Evolutionary conservation across 2,329 filamentous ascomycete species (phyloP).

Genomic region (Diaporthe vexans): DNA sequence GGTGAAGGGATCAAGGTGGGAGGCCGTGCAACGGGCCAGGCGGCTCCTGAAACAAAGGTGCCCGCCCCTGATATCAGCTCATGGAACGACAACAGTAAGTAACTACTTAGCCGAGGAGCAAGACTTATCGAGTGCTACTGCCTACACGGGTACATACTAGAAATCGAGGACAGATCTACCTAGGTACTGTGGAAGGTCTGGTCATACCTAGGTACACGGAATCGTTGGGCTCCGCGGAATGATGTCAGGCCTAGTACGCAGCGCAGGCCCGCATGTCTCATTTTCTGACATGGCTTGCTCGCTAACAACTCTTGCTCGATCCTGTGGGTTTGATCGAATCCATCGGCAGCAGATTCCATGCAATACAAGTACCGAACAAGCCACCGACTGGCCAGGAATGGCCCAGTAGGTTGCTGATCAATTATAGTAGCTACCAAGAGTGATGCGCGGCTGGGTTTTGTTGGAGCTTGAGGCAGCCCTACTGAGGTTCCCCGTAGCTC

Average conservation of each 20-base stretch:
- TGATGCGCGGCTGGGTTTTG: slow-evolving; percentile 16
- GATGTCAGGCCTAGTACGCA: neutral
- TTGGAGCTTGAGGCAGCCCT: slow-evolving; percentile 7
- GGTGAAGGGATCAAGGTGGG: neutral
- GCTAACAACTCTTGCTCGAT: neutral
- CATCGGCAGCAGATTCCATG: neutral
- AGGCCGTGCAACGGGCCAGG: slow-evolving; percentile 21
- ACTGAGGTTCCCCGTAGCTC: slow-evolving; percentile 1
- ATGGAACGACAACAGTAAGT: neutral
- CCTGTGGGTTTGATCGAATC: neutral
- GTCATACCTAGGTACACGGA: neutral
- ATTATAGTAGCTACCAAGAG: neutral
- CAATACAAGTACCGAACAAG: neutral
- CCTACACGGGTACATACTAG: neutral
- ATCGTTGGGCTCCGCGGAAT: neutral
- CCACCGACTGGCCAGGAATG: slow-evolving; percentile 11
- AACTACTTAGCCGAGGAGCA: neutral
- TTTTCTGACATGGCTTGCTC: neutral
- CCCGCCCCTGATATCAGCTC: slow-evolving; percentile 2
- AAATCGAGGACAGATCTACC: neutral
- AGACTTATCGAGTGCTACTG: neutral
- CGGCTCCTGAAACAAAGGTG: slow-evolving; percentile 21
- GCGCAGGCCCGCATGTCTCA: neutral
- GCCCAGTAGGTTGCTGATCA: slow-evolving; percentile 13
- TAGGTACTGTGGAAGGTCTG: neutral